These are phyloP conservation scores for Lecanicillium sp. DNA, from an alignment of 2,329 filamentous ascomycete genomes.

Conservation along the genomic window DNA sequence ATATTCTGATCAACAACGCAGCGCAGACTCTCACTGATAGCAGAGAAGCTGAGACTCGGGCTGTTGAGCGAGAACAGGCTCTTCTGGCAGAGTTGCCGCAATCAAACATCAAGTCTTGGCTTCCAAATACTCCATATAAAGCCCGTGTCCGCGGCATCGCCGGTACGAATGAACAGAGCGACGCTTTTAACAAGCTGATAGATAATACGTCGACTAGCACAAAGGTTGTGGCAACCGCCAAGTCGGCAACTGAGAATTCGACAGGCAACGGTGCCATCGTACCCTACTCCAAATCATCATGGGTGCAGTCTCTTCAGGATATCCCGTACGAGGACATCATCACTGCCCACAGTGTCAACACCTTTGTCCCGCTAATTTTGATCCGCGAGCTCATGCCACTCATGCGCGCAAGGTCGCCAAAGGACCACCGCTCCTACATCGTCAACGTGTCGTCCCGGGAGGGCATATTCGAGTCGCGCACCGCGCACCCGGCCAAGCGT, in stretches of 20 bases:
- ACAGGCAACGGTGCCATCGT: slow-evolving; percentile 12
- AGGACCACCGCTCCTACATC: slow-evolving; percentile 22
- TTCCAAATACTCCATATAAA: no score
- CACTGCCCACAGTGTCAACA: slow-evolving; percentile 30
- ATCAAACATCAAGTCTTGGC: no score
- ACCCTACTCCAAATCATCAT: slow-evolving; percentile 23
- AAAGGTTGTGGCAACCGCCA: no score
- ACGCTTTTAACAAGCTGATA: no score
- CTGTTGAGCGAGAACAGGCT: not conserved
- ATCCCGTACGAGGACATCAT: slow-evolving; percentile 35
- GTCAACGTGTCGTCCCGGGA: slow-evolving; percentile 31
- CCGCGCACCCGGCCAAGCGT: slow-evolving; percentile 19
- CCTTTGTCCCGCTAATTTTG: slow-evolving; percentile 32
- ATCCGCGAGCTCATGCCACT: slow-evolving; percentile 30
- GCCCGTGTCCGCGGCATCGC: no score
- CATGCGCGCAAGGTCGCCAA: slow-evolving; percentile 17
- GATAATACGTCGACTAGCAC: no score
- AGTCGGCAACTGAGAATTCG: no score
- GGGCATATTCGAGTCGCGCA: slow-evolving; percentile 25
- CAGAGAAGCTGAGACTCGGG: slow-evolving; percentile 15
- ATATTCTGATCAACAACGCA: slow-evolving; percentile 34
- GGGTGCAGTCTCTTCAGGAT: slow-evolving; percentile 27
- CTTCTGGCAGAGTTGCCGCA: not conserved
- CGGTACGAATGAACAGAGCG: no score
- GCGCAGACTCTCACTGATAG: slow-evolving; percentile 33